Evolutionary conservation across 768 basidiomycete genomes (phyloP).

Genomic region (Leccinum disarticulatum): DNA sequence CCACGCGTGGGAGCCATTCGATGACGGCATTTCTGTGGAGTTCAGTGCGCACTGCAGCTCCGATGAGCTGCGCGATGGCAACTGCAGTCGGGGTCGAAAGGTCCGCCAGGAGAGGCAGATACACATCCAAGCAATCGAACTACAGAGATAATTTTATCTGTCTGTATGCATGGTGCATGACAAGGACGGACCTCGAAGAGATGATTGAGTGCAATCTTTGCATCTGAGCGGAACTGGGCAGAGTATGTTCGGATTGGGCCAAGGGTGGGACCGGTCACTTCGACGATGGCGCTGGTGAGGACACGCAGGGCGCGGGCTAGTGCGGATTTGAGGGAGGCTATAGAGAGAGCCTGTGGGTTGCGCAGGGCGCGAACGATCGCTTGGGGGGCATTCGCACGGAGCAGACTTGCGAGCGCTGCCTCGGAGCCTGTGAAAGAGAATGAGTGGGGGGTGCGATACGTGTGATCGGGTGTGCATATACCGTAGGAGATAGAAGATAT

Average conservation of each 20-base stretch:
- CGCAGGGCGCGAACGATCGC: slow-evolving; percentile 65
- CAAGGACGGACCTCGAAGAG: slow-evolving; percentile 53
- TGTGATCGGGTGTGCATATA: slow-evolving; percentile 17
- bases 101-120: slow-evolving; percentile 60
- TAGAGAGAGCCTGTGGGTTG: slow-evolving; percentile 34
- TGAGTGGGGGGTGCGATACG: background rate
- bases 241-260: slow-evolving; percentile 52
- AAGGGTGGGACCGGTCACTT: slow-evolving; percentile 65
- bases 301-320: slow-evolving; percentile 64
- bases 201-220: slow-evolving; percentile 55
- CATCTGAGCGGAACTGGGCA: slow-evolving; percentile 46
- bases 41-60: slow-evolving; percentile 47
- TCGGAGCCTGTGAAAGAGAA: slow-evolving; percentile 50
- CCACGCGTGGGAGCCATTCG: slow-evolving; percentile 62
- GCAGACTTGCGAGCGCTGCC: slow-evolving; percentile 55
- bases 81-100: slow-evolving; percentile 41
- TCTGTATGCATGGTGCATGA: background rate
- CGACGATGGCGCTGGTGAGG: slow-evolving; percentile 58
- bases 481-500: slow-evolving; percentile 74
- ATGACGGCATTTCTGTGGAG: slow-evolving; percentile 51
- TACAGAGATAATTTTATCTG: slow-evolving; percentile 22
- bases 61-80: slow-evolving; percentile 61
- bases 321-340: slow-evolving; percentile 48
- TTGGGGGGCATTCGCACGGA: slow-evolving; percentile 55
- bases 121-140: slow-evolving; percentile 63